A percentile compares a stretch with the other conserved stretches of the same genome.
Conservation (phyloP, 306 rosid species). For the Dalbergia oliveri region DNA sequence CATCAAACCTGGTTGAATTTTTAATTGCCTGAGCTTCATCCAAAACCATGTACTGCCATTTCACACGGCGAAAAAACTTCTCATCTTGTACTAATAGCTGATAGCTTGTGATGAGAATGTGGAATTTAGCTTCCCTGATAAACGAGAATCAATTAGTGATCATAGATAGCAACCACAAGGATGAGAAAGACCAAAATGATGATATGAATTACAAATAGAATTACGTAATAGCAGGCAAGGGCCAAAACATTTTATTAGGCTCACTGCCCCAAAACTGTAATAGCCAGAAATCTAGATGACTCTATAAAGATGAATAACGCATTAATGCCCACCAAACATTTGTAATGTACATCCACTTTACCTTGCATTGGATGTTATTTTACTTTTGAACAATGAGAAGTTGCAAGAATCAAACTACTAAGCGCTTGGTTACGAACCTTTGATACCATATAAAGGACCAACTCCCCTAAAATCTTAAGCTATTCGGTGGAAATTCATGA, state of each 20-base stretch:
- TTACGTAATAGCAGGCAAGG: not conserved
- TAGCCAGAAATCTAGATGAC: not conserved
- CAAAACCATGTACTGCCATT: slow-evolving; percentile 93
- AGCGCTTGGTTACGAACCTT: not conserved
- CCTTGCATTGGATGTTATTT: too few species aligned
- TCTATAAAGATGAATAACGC: not conserved
- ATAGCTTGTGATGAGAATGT: slow-evolving; percentile 83
- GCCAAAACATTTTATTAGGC: not conserved
- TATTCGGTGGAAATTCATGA: slow-evolving; percentile 18
- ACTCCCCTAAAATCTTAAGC: slow-evolving; percentile 18
- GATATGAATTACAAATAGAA: slow-evolving; percentile 6
- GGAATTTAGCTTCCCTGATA: slow-evolving; percentile 84
- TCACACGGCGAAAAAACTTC: slow-evolving; percentile 79
- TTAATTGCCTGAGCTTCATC: slow-evolving; percentile 95
- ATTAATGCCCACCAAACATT: not conserved
- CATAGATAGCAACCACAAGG: not conserved
- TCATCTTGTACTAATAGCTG: slow-evolving; percentile 81
- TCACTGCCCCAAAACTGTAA: slow-evolving; percentile 4
- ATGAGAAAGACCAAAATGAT: slow-evolving; percentile 11
- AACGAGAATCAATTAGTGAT: slow-evolving; percentile 20
- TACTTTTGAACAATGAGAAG: not conserved
- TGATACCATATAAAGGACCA: slow-evolving; percentile 10
- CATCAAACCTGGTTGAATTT: slow-evolving; percentile 73
- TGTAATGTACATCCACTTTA: not conserved
- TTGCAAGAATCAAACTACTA: slow-evolving; percentile 7